Evolutionary conservation across 1,284 basidiomycete species (phyloP), one percentile per base, ranked within the genome.

Genomic region (Takashimella koratensis): DNA sequence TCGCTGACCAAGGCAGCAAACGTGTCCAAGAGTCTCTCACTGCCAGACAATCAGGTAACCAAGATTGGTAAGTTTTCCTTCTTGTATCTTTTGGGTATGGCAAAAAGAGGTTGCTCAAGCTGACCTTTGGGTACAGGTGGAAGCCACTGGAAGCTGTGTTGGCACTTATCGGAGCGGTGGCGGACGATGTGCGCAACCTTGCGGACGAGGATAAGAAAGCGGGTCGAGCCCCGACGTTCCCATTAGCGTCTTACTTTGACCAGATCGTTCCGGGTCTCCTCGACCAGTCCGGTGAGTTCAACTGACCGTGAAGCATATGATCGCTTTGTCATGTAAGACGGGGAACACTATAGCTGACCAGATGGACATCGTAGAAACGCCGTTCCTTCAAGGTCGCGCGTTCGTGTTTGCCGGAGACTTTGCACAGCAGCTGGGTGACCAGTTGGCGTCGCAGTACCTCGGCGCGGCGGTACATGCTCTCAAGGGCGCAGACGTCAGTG

Each of bases 341-440:
- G n/a, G n/a, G n/a, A n/a, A n/a, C n/a, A n/a, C n/a, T n/a, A n/a
- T 48, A 25, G 42, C 45, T 46, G 30, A 49, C 16, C n/a, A n/a
- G 21, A 5, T n/a, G n/a, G n/a, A n/a, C n/a, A n/a, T n/a, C n/a
- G n/a, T 56, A 90, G 91, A 88, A 13, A 82, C 81, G 49, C 88
- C 91, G 0, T 97, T 97, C 81, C 76, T 98, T 45, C 93, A 96
- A 75, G 96, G 95, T 8, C 82, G 95, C 52, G 88, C 86, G 2
- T 96, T 98, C 59, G 90, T 98, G 40, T 95, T 98, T 66, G 91
- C 92, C 0, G 92, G 90, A 65, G 88, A 94, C 70, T 97, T 86
- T 66, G 83, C 90, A 0, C 83, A 84, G 54, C 75, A 86, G 3
- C 79, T 98, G 6, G 87, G 90, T 0, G 63, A 80, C 2, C 79